Evolutionary conservation across 768 basidiomycete genomes (phyloP), one percentile per base, ranked within the genome.

Genomic region (Xanthoconium stramineum): DNA sequence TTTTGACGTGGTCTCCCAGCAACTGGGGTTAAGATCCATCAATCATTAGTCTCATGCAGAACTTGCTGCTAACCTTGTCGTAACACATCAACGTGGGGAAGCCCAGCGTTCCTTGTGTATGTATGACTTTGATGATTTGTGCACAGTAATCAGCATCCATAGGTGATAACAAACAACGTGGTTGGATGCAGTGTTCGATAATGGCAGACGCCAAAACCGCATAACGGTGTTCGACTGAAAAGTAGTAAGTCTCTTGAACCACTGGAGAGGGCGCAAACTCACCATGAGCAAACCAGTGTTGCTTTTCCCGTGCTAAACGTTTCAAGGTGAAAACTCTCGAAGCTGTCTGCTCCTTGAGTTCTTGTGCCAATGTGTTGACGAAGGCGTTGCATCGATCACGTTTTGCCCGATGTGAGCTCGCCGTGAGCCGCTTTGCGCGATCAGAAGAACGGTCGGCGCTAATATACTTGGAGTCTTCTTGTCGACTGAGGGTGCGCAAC

Each of bases 81-180:
- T 94, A 97, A 57, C 88, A 85, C 66, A 83, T 81, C 12, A 97
- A 71, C 0, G 94, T 94, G 37, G 88, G 86, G 70, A 98, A 99
- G 3, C 88, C 88, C 10, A 85, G 83, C 1, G 95, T 95, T n/a
- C 92, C 94, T 67, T 88, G 83, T 14, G 82, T 80, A 62, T 99
- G 97, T 57, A 98, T 77, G 14, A 88, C 79, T 67, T 89, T 89
- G 69, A 98, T 89, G 65, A 98, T 88, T 61, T 92, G 89, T 3
- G 92, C 88, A 54, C 93, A 94, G 62, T 86, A 99, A 53, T 96
- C 89, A 28, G 97, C 96, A 71, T 99, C 97, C 84, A 94, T 91
- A 0, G 94, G 94, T 0, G 96, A 96, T n/a, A 98, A 75, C 39
- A 98, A 76, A 61, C 88, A 89, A 30, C 97, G 85, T 12, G 97